Base-by-base conservation (phyloP, 1,284 basidiomycete species). In the Malassezia psittaci region DNA sequence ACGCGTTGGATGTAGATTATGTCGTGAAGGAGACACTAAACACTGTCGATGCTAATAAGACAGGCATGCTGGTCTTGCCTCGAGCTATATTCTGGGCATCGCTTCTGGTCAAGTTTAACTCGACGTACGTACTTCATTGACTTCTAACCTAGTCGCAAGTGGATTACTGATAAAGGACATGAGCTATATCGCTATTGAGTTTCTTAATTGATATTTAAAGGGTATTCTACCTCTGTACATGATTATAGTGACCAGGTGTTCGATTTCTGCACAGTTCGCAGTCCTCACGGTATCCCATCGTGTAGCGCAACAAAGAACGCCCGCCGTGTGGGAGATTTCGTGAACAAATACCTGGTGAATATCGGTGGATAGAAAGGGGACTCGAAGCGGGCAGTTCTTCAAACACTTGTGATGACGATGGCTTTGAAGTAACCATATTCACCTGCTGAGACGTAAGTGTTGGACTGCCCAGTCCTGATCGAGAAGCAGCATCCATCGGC, bases 61-160 rank as follows among this genome's bases (percentile, higher is more conserved):
- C 29, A 34, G 55, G 55, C n/a, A 43, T 52, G 46, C 21, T 57
- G 3, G 55, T 57, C 13, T 19, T 57, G 38, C 55, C 55, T n/a
- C 16, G 19, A 2, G 24, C 37, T 29, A 33, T 33, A 16, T 52
- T 41, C 29, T n/a, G 42, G 9, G 55, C 38, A 29, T 37, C 39
- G 45, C 16, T 57, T n/a, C 35, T 52, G 21, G 11, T 49, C 29
- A 44, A 48, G 24, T 37, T 52, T 12, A 13, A 48, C 6, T 29
- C 46, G 29, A 57, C 55, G 49, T 55, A 55, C 42, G 53, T 55
- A 15, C 24, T 34, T 8, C 13, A 3, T 19, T 29, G 9, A 45
- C n/a, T 21, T n/a, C 15, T 42, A 29, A 29, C 24, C 24, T 29
- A 55, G 53, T 16, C 50, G 51, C 35, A 46, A 21, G 9, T 12